Percentiles rank a stretch among this genome's conserved stretches.
Conservation (phyloP, 768 basidiomycete genomes). For the Astraeus odoratus region DNA sequence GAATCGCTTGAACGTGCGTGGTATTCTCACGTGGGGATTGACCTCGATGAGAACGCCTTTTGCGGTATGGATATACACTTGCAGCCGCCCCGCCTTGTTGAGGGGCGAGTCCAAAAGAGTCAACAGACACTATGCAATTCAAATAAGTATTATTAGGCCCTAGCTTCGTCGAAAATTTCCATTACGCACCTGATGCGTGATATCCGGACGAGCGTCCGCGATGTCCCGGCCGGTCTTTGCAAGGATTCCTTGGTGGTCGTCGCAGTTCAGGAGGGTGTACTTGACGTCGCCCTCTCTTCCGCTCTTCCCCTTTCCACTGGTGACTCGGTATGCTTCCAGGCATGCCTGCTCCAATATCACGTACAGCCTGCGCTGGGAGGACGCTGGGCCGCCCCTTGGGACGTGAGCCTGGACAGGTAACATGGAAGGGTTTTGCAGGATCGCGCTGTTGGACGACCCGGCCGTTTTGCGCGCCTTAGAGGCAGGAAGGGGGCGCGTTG, state of each 20-base stretch:
- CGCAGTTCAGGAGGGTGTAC: constrained; percentile 95
- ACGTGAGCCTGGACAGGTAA: constrained; percentile 79
- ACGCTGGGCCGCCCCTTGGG: constrained; percentile 45
- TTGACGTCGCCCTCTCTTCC: constrained; percentile 73
- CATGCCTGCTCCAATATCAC: constrained; percentile 94
- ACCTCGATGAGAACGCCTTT: constrained; percentile 96
- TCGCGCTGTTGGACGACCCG: constrained; percentile 35
- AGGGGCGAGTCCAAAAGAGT: constrained; percentile 95
- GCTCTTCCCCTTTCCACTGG: constrained; percentile 49
- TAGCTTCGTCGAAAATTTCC: too few species aligned
- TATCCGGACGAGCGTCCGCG: constrained; percentile 97
- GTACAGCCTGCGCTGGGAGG: constrained; percentile 64
- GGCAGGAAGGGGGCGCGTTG: constrained; percentile 56
- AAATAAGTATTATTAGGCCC: constrained; percentile 8
- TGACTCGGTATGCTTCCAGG: constrained; percentile 88
- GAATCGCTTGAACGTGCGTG: constrained; percentile 97
- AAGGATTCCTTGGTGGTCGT: constrained; percentile 97
- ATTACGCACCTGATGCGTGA: constrained; percentile 93
- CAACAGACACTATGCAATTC: constrained; percentile 74
- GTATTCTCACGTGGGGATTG: constrained; percentile 96
- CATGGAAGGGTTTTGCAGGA: constrained; percentile 66
- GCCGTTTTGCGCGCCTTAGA: constrained; percentile 51
- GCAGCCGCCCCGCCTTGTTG: constrained; percentile 94
- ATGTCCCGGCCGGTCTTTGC: constrained; percentile 98
- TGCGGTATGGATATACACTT: constrained; percentile 97